phyloP scores from a whole-genome alignment of 257 asterid species.

The Phtheirospermum japonicum region DNA sequence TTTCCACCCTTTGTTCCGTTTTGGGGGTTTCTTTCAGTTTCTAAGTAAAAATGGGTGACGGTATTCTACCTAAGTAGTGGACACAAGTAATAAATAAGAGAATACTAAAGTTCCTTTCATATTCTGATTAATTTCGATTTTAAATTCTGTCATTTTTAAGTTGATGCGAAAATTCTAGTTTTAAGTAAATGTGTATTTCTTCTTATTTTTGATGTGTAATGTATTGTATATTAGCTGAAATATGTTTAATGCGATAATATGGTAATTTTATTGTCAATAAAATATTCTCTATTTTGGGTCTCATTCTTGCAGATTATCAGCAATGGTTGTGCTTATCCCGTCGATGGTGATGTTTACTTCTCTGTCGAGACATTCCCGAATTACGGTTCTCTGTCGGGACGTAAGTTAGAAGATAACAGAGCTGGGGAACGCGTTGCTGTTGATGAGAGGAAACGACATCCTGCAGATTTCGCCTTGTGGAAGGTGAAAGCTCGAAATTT shows the following conservation, averaged over 20 bases:
- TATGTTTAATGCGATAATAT: background rate
- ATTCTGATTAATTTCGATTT: too few species aligned
- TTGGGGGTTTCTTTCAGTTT: too few species aligned
- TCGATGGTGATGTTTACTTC: slow-evolving; percentile 64
- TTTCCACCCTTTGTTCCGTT: too few species aligned
- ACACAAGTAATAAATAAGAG: too few species aligned
- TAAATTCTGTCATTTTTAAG: background rate
- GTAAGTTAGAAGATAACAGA: slow-evolving; percentile 62
- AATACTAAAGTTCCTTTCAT: too few species aligned
- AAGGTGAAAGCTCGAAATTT: slow-evolving; percentile 39
- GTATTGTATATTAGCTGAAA: background rate
- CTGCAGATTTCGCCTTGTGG: slow-evolving; percentile 81
- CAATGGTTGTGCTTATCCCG: slow-evolving; percentile 55
- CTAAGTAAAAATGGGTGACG: too few species aligned
- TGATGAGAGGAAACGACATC: slow-evolving; percentile 57
- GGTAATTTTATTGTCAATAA: background rate
- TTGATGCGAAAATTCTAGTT: too few species aligned
- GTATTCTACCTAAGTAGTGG: too few species aligned
- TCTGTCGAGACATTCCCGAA: slow-evolving; percentile 56
- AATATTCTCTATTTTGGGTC: background rate
- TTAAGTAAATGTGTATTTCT: background rate
- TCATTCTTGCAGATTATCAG: slow-evolving; percentile 42
- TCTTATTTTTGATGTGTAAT: background rate
- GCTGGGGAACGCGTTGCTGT: slow-evolving; percentile 58
- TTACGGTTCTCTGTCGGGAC: slow-evolving; percentile 61